Evolutionary conservation across 1,284 basidiomycete genomes (phyloP).

Genomic region (Malassezia obtusa): DNA sequence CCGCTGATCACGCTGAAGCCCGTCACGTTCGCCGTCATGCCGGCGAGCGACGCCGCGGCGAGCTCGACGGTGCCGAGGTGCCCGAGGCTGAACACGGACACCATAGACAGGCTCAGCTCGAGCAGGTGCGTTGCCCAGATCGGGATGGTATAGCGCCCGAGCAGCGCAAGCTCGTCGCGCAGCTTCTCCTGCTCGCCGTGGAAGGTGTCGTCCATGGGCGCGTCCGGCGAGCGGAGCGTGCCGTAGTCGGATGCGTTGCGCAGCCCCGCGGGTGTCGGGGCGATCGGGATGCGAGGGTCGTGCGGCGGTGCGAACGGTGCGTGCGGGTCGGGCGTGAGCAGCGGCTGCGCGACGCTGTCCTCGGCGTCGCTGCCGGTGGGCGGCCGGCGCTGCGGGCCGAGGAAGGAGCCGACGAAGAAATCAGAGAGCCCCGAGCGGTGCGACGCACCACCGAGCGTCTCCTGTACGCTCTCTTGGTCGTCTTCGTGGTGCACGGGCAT

Average conservation of each 20-base stretch:
- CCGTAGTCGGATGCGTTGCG: constrained; percentile 12
- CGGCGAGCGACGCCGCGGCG: constrained; percentile 38
- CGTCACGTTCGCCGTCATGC: constrained; percentile 45
- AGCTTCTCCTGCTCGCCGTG: not conserved
- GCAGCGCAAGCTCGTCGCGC: constrained; percentile 15
- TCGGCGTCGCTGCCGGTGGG: not conserved
- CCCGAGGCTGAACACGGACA: constrained; percentile 40
- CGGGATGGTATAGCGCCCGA: constrained; percentile 32
- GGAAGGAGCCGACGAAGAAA: constrained; percentile 11
- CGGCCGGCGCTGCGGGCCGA: constrained; percentile 5
- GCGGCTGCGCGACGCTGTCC: not conserved
- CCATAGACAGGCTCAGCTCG: constrained; percentile 41
- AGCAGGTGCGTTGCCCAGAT: constrained; percentile 41
- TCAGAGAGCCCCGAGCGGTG: constrained; percentile 11
- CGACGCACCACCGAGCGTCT: not conserved
- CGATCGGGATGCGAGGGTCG: not conserved
- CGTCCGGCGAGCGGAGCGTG: not conserved
- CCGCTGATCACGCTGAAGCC: constrained; percentile 52
- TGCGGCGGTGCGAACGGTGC: constrained; percentile 1
- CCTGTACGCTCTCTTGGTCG: not conserved
- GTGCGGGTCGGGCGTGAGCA: not conserved
- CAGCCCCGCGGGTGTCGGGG: not conserved
- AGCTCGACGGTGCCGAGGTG: constrained; percentile 43
- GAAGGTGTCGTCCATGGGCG: not conserved
- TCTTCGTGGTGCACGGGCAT: not conserved